Evolutionary conservation across 805 yeast species (phyloP).

Genomic region (Ogataea trehalophila): DNA sequence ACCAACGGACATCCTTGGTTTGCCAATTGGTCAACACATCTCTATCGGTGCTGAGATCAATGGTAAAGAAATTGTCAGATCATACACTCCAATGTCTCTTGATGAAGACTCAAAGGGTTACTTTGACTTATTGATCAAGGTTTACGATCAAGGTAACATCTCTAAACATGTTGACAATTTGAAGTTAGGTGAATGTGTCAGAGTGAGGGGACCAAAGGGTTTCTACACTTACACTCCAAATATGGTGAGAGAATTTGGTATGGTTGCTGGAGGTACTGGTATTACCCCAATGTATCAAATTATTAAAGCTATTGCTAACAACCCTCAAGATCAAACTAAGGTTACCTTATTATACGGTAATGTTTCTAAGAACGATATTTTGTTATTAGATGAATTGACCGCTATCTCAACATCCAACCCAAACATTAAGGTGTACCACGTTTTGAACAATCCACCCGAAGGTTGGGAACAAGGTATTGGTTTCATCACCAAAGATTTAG

Average conservation of each 20-base stretch:
- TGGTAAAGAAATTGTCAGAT: slow-evolving; percentile 77
- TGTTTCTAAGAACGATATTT: slow-evolving; percentile 72
- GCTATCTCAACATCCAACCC: slow-evolving; percentile 52
- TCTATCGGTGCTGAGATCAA: slow-evolving; percentile 69
- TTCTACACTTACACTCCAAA: slow-evolving; percentile 77
- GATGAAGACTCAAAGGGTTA: slow-evolving; percentile 69
- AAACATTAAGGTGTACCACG: slow-evolving; percentile 63
- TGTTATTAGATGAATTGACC: slow-evolving; percentile 77
- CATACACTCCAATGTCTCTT: slow-evolving; percentile 86
- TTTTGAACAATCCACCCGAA: slow-evolving; percentile 68
- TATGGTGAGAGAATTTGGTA: slow-evolving; percentile 66
- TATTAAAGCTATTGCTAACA: slow-evolving; percentile 69
- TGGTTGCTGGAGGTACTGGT: slow-evolving; percentile 98
- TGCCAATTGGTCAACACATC: slow-evolving; percentile 94
- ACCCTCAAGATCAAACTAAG: slow-evolving; percentile 76
- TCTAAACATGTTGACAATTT: slow-evolving; percentile 69
- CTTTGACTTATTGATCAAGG: slow-evolving; percentile 81
- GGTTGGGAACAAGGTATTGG: slow-evolving; percentile 78
- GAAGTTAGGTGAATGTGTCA: slow-evolving; percentile 72
- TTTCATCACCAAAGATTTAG: slow-evolving; percentile 70
- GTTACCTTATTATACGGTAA: slow-evolving; percentile 77
- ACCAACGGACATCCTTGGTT: slow-evolving; percentile 68
- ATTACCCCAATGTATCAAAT: slow-evolving; percentile 96
- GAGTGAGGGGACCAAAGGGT: slow-evolving; percentile 89
- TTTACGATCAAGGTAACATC: slow-evolving; percentile 81